These are phyloP conservation scores for Venturia asperata DNA, from an alignment of 2,329 filamentous ascomycete species.

Conservation along the genomic window DNA sequence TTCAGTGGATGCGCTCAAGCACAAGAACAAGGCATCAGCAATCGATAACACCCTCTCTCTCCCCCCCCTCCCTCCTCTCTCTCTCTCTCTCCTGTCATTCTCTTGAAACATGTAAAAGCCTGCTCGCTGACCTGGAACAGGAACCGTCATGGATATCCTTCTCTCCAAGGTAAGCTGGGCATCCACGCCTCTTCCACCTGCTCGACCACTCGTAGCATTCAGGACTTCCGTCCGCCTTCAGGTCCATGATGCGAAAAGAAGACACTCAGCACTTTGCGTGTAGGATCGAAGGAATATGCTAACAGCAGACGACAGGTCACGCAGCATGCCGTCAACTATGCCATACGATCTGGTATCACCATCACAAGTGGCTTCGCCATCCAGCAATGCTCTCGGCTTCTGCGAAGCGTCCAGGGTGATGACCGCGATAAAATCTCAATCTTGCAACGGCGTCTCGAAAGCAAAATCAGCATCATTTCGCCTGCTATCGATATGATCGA, in stretches of 20 bases:
- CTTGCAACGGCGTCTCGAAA: conserved; percentile 68
- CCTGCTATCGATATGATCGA: conserved; percentile 90
- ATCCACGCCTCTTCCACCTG: not conserved
- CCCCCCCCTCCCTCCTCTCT: no score
- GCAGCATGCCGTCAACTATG: conserved; percentile 83
- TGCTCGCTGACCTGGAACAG: not conserved
- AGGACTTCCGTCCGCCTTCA: not conserved
- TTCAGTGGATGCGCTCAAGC: no score
- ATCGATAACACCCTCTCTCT: not conserved
- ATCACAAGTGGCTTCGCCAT: conserved; percentile 83
- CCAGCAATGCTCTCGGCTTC: conserved; percentile 67
- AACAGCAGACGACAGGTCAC: conserved; percentile 44
- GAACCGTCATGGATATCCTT: conserved; percentile 61
- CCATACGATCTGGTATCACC: conserved; percentile 75
- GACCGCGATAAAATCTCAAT: conserved; percentile 63
- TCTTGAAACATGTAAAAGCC: not conserved
- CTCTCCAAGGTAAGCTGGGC: conserved; percentile 47
- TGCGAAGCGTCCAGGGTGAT: conserved; percentile 67
- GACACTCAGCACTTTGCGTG: no score
- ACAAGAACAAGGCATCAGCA: not conserved
- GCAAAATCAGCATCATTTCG: conserved; percentile 84
- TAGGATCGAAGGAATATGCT: not conserved
- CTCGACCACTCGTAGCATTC: not conserved
- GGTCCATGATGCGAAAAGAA: no score
- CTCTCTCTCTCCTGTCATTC: not conserved